Evolutionary conservation across 2,329 filamentous ascomycete genomes (phyloP).

Genomic region (Lecanicillium sp.): DNA sequence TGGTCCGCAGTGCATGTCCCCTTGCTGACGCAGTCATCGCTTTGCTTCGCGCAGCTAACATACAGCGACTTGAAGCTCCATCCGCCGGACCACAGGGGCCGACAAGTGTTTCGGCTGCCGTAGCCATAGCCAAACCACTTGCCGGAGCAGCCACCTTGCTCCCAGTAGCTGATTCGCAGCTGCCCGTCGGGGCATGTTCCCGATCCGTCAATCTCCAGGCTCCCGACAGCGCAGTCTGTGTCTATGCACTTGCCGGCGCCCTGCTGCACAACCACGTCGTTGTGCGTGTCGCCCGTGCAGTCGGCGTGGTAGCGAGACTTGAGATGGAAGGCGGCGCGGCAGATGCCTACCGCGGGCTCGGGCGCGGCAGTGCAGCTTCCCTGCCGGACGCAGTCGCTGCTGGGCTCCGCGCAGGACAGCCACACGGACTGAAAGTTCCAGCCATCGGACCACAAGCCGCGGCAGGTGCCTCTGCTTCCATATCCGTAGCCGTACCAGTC

Average conservation of each 20-base stretch:
- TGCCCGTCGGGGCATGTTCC: conserved; percentile 3
- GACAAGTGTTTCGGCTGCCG: not conserved
- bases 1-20: not conserved
- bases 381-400: conserved; percentile 3
- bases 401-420: not conserved
- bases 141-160: conserved; percentile 4
- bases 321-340: conserved; percentile 1
- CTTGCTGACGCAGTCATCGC: conserved; percentile 1
- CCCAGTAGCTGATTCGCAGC: conserved; percentile 11
- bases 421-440: conserved; percentile 6
- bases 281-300: conserved; percentile 12
- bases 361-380: not conserved
- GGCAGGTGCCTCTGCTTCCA: conserved; percentile 3
- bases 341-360: not conserved
- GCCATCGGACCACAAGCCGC: conserved; percentile 3
- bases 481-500: conserved; percentile 12
- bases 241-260: conserved; percentile 9
- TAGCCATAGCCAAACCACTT: conserved; percentile 11
- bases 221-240: conserved; percentile 8
- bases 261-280: not conserved
- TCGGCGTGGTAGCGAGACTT: conserved; percentile 6
- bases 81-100: not conserved
- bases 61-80: conserved; percentile 3
- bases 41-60: not conserved
- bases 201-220: not conserved